Percentiles rank a stretch among this genome's conserved stretches.
Evolutionary conservation across 495 filamentous ascomycete genomes (phyloP).

Genomic region (Thermothielavioides terrestris): DNA sequence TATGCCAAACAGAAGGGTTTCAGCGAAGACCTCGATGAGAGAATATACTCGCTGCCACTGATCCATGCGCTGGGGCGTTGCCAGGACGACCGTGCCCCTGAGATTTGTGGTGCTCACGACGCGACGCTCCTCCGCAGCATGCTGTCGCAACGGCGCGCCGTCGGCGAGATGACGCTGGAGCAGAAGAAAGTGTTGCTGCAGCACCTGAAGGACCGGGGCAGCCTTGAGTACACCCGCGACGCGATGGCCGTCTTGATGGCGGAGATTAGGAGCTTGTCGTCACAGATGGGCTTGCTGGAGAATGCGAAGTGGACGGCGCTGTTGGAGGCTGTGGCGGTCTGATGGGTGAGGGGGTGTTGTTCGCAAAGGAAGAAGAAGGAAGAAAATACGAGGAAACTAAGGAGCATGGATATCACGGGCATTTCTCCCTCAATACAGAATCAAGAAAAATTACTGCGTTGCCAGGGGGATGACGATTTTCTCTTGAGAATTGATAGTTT

Average conservation of each 20-base stretch:
- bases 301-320: background rate
- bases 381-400: too few species aligned
- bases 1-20: constrained; percentile 47
- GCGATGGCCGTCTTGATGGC: background rate
- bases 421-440: too few species aligned
- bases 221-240: constrained; percentile 1
- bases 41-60: constrained; percentile 49
- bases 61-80: constrained; percentile 21
- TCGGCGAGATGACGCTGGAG: background rate
- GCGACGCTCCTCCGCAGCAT: background rate
- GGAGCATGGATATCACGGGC: too few species aligned
- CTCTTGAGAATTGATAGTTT: too few species aligned
- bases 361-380: too few species aligned
- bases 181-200: constrained; percentile 5
- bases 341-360: too few species aligned
- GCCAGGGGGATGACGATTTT: too few species aligned
- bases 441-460: too few species aligned
- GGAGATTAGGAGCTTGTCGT: background rate
- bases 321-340: background rate
- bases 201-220: background rate
- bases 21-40: constrained; percentile 49
- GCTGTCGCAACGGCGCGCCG: constrained; percentile 1
- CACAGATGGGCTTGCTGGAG: background rate
- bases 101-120: background rate
- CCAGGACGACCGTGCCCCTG: background rate